Evolutionary conservation across 2,329 filamentous ascomycete species (phyloP).

Genomic region (Talaromyces pinophilus): DNA sequence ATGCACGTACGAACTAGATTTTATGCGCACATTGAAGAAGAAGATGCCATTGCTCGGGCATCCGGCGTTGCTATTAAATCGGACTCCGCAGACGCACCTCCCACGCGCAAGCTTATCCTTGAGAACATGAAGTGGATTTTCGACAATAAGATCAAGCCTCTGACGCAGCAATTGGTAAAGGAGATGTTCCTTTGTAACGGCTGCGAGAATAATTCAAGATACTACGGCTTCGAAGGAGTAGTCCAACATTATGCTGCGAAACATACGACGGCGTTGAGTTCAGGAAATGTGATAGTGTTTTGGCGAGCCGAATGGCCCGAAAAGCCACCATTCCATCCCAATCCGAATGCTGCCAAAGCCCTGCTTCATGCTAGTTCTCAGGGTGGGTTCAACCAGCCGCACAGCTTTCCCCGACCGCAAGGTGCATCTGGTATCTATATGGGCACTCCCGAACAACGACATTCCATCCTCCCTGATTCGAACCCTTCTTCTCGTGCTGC

Average conservation of each 20-base stretch:
- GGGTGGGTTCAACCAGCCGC: conserved; percentile 26
- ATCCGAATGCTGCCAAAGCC: conserved; percentile 53
- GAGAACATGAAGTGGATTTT: conserved; percentile 89
- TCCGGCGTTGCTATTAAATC: conserved; percentile 48
- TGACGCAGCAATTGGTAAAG: conserved; percentile 66
- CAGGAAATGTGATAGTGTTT: conserved; percentile 70
- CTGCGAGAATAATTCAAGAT: conserved; percentile 65
- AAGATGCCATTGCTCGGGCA: conserved; percentile 51
- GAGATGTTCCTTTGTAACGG: conserved; percentile 75
- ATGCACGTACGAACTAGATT: conserved; percentile 68
- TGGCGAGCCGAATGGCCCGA: conserved; percentile 83
- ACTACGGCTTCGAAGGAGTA: conserved; percentile 74
- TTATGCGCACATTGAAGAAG: conserved; percentile 60
- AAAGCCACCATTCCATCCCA: conserved; percentile 68
- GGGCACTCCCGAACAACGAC: conserved; percentile 24
- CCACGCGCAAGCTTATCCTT: conserved; percentile 66
- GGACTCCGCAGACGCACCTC: conserved; percentile 57
- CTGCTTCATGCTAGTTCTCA: conserved; percentile 39
- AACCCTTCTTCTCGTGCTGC: conserved; percentile 33
- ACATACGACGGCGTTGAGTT: conserved; percentile 69
- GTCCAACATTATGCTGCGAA: conserved; percentile 83
- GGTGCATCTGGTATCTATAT: conserved; percentile 25
- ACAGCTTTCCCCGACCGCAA: conserved; percentile 25
- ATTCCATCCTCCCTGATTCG: conserved; percentile 25
- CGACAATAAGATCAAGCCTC: conserved; percentile 71